phyloP scores from a whole-genome alignment of 768 basidiomycete genomes.

The Saitozyma podzolica region DNA sequence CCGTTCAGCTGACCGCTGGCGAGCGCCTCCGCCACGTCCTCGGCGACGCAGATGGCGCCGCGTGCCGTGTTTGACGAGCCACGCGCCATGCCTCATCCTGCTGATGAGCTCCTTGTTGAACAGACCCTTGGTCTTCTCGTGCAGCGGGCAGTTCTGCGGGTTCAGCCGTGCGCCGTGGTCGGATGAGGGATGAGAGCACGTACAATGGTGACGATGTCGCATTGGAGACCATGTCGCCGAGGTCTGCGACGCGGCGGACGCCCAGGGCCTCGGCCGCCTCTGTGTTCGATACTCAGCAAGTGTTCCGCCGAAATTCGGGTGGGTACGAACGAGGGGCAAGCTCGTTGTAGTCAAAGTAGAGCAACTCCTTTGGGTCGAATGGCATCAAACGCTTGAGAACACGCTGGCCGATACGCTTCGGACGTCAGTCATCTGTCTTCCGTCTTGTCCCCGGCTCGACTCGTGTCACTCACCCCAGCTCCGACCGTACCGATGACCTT shows the following conservation, averaged over 20 bases:
- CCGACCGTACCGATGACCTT: slow-evolving; percentile 93
- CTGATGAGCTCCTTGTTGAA: slow-evolving; percentile 77
- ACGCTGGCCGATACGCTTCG: slow-evolving; percentile 73
- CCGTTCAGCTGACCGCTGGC: slow-evolving; percentile 75
- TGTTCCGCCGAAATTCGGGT: neutral
- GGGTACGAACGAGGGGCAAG: slow-evolving; percentile 53
- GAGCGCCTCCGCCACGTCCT: slow-evolving; percentile 74
- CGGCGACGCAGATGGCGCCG: slow-evolving; percentile 84
- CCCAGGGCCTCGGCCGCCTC: slow-evolving; percentile 44
- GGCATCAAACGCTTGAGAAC: slow-evolving; percentile 63
- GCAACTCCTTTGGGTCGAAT: slow-evolving; percentile 84
- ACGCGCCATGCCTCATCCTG: slow-evolving; percentile 88
- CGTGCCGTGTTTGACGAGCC: slow-evolving; percentile 92
- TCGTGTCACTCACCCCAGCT: slow-evolving; percentile 47
- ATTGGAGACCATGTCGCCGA: slow-evolving; percentile 64
- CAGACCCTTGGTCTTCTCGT: slow-evolving; percentile 77
- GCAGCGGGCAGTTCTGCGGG: slow-evolving; percentile 56
- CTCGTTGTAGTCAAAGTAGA: slow-evolving; percentile 83
- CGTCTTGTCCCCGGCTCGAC: too few species aligned
- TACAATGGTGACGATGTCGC: slow-evolving; percentile 49
- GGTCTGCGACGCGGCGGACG: slow-evolving; percentile 75
- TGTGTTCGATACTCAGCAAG: neutral
- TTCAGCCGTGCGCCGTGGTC: neutral
- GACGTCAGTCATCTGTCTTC: too few species aligned
- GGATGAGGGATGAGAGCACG: slow-evolving; percentile 2